phyloP scores from a whole-genome alignment of 2,329 filamentous ascomycete genomes.

The Knufia fluminis region DNA sequence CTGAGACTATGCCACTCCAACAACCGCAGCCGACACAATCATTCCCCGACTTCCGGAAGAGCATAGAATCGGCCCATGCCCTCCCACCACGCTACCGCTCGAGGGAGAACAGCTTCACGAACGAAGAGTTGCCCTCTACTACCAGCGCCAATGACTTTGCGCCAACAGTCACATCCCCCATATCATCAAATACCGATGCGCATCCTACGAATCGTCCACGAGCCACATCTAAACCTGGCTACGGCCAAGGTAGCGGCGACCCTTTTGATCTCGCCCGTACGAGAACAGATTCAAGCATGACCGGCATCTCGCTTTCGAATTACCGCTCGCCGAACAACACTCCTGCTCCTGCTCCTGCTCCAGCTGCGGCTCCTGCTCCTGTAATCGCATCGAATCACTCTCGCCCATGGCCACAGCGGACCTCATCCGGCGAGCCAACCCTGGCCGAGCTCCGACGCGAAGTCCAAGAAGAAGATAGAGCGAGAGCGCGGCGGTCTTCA shows the following conservation, averaged over 20 bases:
- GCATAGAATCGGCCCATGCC: not conserved
- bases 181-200: not conserved
- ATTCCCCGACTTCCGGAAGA: not conserved
- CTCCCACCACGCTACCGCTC: not conserved
- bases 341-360: not conserved
- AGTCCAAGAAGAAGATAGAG: slow-evolving; percentile 1
- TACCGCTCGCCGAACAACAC: not conserved
- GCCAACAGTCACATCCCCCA: not conserved
- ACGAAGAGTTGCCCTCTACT: not conserved
- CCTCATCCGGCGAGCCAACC: not conserved
- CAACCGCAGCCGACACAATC: not conserved
- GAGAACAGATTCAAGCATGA: slow-evolving; percentile 2
- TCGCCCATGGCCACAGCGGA: not conserved
- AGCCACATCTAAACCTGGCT: not conserved
- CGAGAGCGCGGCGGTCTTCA: not conserved
- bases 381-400: not conserved
- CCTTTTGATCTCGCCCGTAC: slow-evolving; percentile 4
- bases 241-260: slow-evolving; percentile 3
- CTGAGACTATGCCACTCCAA: not conserved
- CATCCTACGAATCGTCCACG: not conserved
- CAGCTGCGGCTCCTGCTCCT: not conserved
- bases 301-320: slow-evolving; percentile 3
- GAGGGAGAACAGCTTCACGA: not conserved
- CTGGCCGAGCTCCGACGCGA: not conserved
- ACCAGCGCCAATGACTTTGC: slow-evolving; percentile 2